Conservation (phyloP, 2,329 filamentous ascomycete genomes). For the Leptographium radiaticola region DNA sequence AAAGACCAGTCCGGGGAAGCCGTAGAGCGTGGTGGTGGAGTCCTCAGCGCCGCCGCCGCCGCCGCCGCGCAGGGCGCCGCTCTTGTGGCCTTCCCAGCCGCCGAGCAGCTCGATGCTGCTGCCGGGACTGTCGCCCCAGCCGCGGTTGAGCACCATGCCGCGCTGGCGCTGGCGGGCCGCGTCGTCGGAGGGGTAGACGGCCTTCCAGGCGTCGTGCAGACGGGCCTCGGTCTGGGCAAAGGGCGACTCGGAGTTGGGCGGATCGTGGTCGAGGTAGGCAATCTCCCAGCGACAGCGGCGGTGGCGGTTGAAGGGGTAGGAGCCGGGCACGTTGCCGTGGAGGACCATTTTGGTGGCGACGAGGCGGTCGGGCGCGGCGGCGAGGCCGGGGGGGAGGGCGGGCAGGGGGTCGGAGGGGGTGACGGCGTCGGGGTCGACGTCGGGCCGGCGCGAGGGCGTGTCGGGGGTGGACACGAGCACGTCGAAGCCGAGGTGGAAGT, state of each 20-base stretch:
- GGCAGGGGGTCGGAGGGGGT: no score
- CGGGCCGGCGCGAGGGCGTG: slow-evolving; percentile 31
- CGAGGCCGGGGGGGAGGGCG: no score
- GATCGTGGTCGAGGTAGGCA: slow-evolving; percentile 29
- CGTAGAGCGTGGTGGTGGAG: slow-evolving; percentile 71
- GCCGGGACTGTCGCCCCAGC: slow-evolving; percentile 83
- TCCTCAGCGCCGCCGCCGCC: slow-evolving; percentile 33
- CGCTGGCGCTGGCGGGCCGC: slow-evolving; percentile 40
- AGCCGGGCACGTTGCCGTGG: slow-evolving; percentile 89
- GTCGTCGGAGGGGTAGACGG: slow-evolving; percentile 44
- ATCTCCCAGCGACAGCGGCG: slow-evolving; percentile 81
- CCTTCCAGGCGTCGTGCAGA: slow-evolving; percentile 58
- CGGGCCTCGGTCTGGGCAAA: slow-evolving; percentile 60
- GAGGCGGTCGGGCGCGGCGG: slow-evolving; percentile 43
- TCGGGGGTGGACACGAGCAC: slow-evolving; percentile 74
- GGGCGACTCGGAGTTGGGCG: slow-evolving; percentile 60
- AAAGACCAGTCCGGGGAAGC: slow-evolving; percentile 87
- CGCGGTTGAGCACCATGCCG: slow-evolving; percentile 82
- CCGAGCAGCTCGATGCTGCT: slow-evolving; percentile 78
- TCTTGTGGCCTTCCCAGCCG: slow-evolving; percentile 64
- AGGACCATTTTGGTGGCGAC: slow-evolving; percentile 87
- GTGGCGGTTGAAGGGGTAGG: slow-evolving; percentile 93
- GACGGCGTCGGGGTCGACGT: neutral
- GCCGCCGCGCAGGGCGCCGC: slow-evolving; percentile 30
- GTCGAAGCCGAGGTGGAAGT: slow-evolving; percentile 92